These are phyloP conservation scores for Rhododendron henanense DNA, from an alignment of 148 eudicot genomes.

Conservation along the genomic window DNA sequence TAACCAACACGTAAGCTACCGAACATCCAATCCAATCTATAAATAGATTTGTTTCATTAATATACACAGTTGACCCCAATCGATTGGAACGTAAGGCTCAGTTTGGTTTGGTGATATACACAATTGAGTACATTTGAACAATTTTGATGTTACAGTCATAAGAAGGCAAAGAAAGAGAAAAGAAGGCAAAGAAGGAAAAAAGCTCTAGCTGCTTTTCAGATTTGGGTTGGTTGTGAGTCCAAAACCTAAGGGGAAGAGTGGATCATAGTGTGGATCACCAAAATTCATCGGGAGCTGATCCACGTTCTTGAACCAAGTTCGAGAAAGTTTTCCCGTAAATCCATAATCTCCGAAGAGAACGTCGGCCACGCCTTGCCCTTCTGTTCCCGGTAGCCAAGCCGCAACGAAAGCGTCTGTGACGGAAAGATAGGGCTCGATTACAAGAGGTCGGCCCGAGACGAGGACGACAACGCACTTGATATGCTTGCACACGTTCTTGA, in stretches of 20 bases:
- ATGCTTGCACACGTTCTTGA: slow-evolving; percentile 29
- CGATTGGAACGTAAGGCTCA: no score
- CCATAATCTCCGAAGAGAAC: slow-evolving; percentile 28
- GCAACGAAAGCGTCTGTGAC: slow-evolving; percentile 42
- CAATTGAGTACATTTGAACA: no score
- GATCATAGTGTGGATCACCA: slow-evolving; percentile 43
- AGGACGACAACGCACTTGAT: slow-evolving; percentile 48
- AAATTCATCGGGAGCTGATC: slow-evolving; percentile 47
- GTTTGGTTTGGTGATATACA: no score
- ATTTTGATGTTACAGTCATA: no score
- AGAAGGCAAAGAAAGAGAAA: background rate
- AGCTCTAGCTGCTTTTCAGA: background rate
- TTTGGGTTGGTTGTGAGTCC: slow-evolving; percentile 33
- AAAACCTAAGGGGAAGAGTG: slow-evolving; percentile 43
- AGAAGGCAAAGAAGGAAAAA: background rate
- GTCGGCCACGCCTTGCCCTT: slow-evolving; percentile 46
- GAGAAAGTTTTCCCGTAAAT: slow-evolving; percentile 31
- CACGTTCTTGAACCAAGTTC: slow-evolving; percentile 43
- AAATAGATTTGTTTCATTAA: no score
- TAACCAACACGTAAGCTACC: no score
- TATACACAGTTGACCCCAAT: no score
- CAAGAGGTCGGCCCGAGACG: slow-evolving; percentile 49
- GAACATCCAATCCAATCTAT: no score
- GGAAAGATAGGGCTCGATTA: slow-evolving; percentile 36
- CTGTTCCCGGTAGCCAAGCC: slow-evolving; percentile 47